Base-by-base conservation (phyloP, 148 eudicot species). In the Agrostemma githago region DNA sequence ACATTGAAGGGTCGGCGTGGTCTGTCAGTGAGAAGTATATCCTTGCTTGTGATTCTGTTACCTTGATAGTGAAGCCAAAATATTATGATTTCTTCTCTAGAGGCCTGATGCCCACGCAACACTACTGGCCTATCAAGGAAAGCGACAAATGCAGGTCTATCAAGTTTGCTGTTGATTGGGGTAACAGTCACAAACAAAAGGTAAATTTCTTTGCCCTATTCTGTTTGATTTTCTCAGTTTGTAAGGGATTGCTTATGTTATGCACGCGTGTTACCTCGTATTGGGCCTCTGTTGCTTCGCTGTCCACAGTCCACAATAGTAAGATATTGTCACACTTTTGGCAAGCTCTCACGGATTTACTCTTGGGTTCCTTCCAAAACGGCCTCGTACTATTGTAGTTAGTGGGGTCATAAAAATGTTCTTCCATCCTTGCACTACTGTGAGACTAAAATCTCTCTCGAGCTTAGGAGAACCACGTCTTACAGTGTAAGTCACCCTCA, bases 1-100 rank as follows among this genome's bases (percentile, higher is more conserved):
- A 92, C 72, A 84, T 92, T 4, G 94, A 92, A 79, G 94, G 97
- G 34, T 86, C 89, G 19, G 90, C 97, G 14, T 92, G 97, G 94
- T 92, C 94, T 11, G 97, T 92, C 51, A 92, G 97, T 60, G 86
- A 86, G 73, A 91, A 91, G 62, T 89, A 91, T 75, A 89, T 91
- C 77, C 89, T 91, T 10, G 92, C 92, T 8, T 92, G 97, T 76
- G 88, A 92, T 77, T 92, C 94, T 4, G 81, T 82, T 20, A 73
- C 88, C 15, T 81, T 89, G 39, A 8, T 92, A 8, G 82, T 92
- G 57, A 80, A 84, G 51, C 94, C 94, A 5, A 79, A 71, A 39
- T 92, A 85, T 76, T 84, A 88, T 62, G 97, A 92, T 81, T 92
- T 92, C 88, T 92, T 88, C 78, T 83, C 88, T 1, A 86, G 90